phyloP scores from a whole-genome alignment of 352 stramenopile species.

The Phytophthora capsici region DNA sequence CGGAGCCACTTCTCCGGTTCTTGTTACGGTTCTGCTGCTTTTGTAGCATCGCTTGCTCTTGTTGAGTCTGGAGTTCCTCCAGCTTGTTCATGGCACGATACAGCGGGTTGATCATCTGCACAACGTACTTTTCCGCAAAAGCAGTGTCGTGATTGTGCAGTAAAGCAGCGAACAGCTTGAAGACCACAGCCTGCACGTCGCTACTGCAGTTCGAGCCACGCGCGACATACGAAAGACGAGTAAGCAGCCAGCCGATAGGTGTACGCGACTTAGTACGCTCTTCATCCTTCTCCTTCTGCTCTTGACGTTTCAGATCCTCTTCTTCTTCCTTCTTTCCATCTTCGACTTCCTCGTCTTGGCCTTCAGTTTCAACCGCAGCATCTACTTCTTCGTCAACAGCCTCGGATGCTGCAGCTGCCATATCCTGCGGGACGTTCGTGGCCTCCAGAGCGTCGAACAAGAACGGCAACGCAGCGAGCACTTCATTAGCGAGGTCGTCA shows the following conservation, averaged over 20 bases:
- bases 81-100: conserved; percentile 69
- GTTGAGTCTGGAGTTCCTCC: conserved; percentile 53
- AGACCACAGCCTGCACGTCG: conserved; percentile 75
- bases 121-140: conserved; percentile 64
- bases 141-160: conserved; percentile 59
- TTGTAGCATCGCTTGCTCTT: conserved; percentile 34
- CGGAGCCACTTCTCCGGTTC: conserved; percentile 28
- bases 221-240: conserved; percentile 80
- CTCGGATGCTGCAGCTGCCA: conserved; percentile 36
- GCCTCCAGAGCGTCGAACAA: conserved; percentile 62
- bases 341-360: conserved; percentile 11
- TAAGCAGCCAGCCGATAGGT: conserved; percentile 84
- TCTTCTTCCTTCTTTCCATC: conserved; percentile 35
- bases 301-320: conserved; percentile 27
- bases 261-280: conserved; percentile 61
- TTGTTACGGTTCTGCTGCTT: conserved; percentile 40
- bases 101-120: conserved; percentile 88
- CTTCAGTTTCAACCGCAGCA: conserved; percentile 14
- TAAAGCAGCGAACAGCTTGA: conserved; percentile 88
- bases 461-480: conserved; percentile 67
- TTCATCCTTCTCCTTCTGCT: conserved; percentile 53
- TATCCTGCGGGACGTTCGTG: conserved; percentile 70
- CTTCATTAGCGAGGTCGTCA: conserved; percentile 58
- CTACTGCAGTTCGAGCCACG: conserved; percentile 53
- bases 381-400: conserved; percentile 31